Conservation (phyloP, 2,329 filamentous ascomycete species). For the Aspergillus terreus region DNA sequence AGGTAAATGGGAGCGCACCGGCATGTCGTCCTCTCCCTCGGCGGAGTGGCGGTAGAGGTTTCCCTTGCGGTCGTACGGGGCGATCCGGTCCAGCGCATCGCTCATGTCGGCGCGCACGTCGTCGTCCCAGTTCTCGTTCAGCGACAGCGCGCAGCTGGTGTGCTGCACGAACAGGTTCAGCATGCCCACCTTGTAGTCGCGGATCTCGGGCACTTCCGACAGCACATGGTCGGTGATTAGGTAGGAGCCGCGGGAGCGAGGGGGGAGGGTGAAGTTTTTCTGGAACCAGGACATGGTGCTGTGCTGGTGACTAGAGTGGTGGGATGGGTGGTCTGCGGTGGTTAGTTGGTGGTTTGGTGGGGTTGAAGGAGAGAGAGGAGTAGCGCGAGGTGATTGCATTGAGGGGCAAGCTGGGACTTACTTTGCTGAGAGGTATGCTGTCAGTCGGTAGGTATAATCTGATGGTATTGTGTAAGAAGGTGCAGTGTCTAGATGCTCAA, state of each 20-base stretch:
- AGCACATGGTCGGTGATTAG: conserved; percentile 77
- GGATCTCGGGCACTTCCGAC: conserved; percentile 71
- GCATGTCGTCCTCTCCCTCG: conserved; percentile 92
- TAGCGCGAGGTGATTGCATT: neutral
- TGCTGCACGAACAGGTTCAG: conserved; percentile 93
- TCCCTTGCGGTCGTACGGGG: conserved; percentile 73
- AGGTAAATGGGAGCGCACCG: conserved; percentile 52
- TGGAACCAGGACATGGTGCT: conserved; percentile 68
- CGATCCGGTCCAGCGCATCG: conserved; percentile 87
- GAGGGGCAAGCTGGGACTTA: neutral
- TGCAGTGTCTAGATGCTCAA: too few species aligned
- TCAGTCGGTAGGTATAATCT: too few species aligned
- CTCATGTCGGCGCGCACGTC: conserved; percentile 93
- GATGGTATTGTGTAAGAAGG: too few species aligned
- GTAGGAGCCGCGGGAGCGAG: conserved; percentile 77
- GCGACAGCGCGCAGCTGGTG: conserved; percentile 80
- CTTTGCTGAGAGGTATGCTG: neutral
- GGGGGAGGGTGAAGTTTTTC: conserved; percentile 76
- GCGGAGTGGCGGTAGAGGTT: conserved; percentile 80
- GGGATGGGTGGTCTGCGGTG: conserved; percentile 5
- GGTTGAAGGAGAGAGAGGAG: neutral
- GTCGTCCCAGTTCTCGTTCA: conserved; percentile 88
- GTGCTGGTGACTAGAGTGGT: conserved; percentile 10
- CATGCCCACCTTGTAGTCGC: conserved; percentile 77
- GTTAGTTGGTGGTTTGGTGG: neutral